Evolutionary conservation across 768 basidiomycete species (phyloP), one percentile per base, ranked within the genome.

Genomic region (Podaxis mareebaensis): DNA sequence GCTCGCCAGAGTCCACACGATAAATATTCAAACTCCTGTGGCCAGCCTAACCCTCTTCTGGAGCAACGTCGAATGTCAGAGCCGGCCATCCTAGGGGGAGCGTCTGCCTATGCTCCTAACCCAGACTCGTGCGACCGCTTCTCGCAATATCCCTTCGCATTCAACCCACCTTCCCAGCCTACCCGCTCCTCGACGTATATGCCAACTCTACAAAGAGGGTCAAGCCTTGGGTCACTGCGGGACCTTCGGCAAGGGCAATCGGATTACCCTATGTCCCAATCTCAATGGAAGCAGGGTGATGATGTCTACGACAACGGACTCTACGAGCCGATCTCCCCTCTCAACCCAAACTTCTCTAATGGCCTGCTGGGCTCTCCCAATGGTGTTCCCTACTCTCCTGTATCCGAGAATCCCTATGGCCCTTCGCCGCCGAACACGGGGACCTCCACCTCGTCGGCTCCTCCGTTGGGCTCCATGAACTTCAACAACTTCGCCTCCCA

Each of bases 31-130:
- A 74, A 74, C 71, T 44, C 60, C 28, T 61, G 52, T 53, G 68
- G 75, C 70, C 65, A 72, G 67, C 68, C 74, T 69, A 70, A 68
- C 69, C 67, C 76, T 62, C 71, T 78, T 66, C 74, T 82, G 62
- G 86, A 87, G 76, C 85, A 85, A 58, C 79, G 87, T 70, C 85
- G 88, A 73, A 86, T 88, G 85, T 89, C 88, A 69, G 87, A 89
- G 71, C 86, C 88, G 53, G 75, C 84, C 60, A 76, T 83, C 65
- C 78, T 82, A 64, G 69, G 72, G 57, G 68, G 70, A 55, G 69
- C 77, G 67, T 78, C 77, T 71, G 66, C 79, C 58, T 78, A 84
- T 70, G 66, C 76, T 46, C 65, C 74, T 57, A 70, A 77, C 60
- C 59, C 74, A 44, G 74, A 74, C 63, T 61, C 52, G 73, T 59